These are phyloP conservation scores for Ormosia emarginata DNA, from an alignment of 306 rosid genomes.

Conservation along the genomic window DNA sequence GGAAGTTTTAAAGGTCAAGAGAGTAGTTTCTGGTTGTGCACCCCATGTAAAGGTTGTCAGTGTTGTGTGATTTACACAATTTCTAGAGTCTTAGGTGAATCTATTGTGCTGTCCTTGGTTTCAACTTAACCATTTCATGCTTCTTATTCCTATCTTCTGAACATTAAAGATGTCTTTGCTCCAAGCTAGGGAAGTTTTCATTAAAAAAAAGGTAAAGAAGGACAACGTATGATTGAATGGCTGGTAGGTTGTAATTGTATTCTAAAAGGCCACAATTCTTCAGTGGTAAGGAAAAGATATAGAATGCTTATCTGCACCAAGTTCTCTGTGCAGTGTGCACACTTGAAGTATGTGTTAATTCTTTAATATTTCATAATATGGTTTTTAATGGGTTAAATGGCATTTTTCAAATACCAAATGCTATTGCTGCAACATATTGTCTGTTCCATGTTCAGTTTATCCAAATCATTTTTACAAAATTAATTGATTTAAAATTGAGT, in stretches of 20 bases:
- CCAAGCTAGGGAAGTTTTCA: background rate
- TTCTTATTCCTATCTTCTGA: too few relatives aligned
- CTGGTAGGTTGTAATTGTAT: background rate
- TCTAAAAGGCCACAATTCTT: background rate
- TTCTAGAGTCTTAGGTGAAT: too few relatives aligned
- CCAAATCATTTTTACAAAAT: background rate
- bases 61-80: too few relatives aligned
- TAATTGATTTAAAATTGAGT: background rate
- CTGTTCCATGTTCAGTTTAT: background rate
- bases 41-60: too few relatives aligned
- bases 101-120: too few relatives aligned
- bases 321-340: constrained; percentile 11
- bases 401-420: background rate
- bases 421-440: background rate
- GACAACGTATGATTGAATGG: background rate
- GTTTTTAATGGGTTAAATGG: background rate
- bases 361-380: background rate
- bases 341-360: background rate
- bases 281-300: background rate
- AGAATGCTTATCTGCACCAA: constrained; percentile 24
- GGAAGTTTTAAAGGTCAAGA: too few relatives aligned
- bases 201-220: background rate
- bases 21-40: too few relatives aligned
- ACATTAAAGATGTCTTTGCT: background rate
- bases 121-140: too few relatives aligned